These are phyloP conservation scores for Nematocida major DNA, from an alignment of 371 early-diverging fungal genomes.

Conservation along the genomic window DNA sequence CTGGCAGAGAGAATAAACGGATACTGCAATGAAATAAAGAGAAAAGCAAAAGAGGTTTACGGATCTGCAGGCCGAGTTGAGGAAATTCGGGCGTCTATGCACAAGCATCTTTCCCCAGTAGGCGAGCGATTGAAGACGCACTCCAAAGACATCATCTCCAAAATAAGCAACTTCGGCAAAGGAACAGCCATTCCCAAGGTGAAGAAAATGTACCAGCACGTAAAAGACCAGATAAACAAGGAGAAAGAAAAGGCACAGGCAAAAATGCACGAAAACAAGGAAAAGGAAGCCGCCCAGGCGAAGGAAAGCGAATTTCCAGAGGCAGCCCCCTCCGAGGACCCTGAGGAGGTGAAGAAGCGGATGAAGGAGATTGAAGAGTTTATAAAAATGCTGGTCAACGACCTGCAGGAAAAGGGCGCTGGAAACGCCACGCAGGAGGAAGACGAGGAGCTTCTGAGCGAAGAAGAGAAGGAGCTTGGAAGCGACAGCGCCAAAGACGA, in stretches of 20 bases:
- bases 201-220: conserved; percentile 10
- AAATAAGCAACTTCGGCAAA: conserved; percentile 34
- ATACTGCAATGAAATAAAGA: not conserved
- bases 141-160: conserved; percentile 12
- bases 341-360: not conserved
- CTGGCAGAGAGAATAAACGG: not conserved
- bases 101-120: not conserved
- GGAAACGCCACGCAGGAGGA: not conserved
- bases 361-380: not conserved
- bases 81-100: not conserved
- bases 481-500: not conserved
- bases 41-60: not conserved
- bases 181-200: conserved; percentile 19
- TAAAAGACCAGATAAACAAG: conserved; percentile 16
- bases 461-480: not conserved
- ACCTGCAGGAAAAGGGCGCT: not conserved
- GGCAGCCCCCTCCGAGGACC: not conserved
- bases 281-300: not conserved
- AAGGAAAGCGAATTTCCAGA: not conserved
- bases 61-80: not conserved
- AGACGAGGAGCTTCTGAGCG: not conserved
- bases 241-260: conserved; percentile 7
- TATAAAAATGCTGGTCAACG: not conserved
- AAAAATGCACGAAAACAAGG: not conserved
- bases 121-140: not conserved